Conservation (phyloP, 768 basidiomycete species). For the Tylopilus plumbeoviolaceoides region DNA sequence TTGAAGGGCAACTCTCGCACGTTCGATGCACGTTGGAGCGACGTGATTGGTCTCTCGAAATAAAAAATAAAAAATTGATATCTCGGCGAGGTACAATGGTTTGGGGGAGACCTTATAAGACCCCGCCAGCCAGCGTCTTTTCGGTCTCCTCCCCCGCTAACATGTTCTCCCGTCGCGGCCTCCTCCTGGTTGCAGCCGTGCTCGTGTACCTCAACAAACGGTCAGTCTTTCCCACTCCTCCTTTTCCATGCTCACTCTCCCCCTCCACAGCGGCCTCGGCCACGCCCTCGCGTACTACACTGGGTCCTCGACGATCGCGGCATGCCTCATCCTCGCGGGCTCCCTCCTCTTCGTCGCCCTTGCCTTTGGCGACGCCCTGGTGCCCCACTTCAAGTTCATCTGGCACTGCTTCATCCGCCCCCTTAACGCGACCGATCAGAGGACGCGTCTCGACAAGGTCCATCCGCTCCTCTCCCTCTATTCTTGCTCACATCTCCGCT, state of each 20-base stretch:
- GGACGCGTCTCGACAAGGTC: constrained; percentile 44
- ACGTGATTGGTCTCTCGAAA: not conserved
- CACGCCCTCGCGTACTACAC: constrained; percentile 23
- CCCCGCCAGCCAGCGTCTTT: not conserved
- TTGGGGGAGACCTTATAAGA: constrained; percentile 6
- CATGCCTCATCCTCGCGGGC: constrained; percentile 25
- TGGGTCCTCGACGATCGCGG: constrained; percentile 27
- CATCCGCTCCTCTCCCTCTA: not conserved
- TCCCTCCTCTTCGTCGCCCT: constrained; percentile 20
- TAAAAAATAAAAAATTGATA: not conserved
- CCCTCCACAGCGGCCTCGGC: constrained; percentile 11
- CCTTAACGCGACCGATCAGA: constrained; percentile 38
- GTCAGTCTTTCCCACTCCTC: not conserved
- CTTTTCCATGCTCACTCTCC: not conserved
- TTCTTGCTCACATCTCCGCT: not conserved
- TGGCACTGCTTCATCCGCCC: constrained; percentile 50
- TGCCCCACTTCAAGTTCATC: constrained; percentile 42
- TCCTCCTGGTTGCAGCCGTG: constrained; percentile 19
- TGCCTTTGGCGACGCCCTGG: constrained; percentile 24
- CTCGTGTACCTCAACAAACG: constrained; percentile 16
- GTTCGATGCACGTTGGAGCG: not conserved
- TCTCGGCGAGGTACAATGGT: not conserved
- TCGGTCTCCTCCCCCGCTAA: not conserved
- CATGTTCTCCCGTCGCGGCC: constrained; percentile 16
- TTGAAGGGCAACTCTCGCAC: not conserved